Evolutionary conservation across 2,329 filamentous ascomycete genomes (phyloP).

Genomic region (Claviceps capensis): DNA sequence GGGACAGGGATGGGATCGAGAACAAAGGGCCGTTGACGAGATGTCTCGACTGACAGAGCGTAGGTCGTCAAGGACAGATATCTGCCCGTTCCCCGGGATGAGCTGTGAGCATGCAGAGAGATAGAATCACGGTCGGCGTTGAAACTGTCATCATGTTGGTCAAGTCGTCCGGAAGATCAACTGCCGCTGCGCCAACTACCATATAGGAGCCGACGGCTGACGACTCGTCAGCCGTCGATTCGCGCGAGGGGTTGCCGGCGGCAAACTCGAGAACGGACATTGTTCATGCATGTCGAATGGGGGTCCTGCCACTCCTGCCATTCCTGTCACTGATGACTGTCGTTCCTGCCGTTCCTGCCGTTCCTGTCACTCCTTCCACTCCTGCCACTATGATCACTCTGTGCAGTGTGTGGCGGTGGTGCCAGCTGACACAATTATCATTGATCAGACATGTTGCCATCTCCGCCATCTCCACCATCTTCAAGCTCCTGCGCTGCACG

Average conservation of each 20-base stretch:
- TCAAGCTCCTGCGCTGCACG: not conserved
- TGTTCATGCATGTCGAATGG: not conserved
- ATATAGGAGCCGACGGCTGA: too few relatives aligned
- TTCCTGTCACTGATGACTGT: not conserved
- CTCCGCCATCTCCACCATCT: not conserved
- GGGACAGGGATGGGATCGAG: not conserved
- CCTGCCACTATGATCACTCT: not conserved
- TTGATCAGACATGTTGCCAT: not conserved
- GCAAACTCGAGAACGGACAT: not conserved
- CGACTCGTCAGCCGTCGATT: not conserved
- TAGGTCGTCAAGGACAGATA: not conserved
- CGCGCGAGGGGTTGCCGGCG: not conserved
- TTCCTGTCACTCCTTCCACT: not conserved
- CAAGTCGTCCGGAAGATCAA: too few relatives aligned
- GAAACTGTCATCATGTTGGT: not conserved
- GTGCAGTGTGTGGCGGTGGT: not conserved
- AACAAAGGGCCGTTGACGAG: not conserved
- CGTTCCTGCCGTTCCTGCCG: too few relatives aligned
- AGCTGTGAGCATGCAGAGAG: not conserved
- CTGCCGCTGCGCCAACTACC: too few relatives aligned
- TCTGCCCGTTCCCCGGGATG: not conserved
- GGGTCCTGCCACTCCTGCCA: not conserved
- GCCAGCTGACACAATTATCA: not conserved
- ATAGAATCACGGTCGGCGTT: not conserved
- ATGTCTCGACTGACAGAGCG: not conserved